Base-by-base conservation (phyloP, 441 rosid species). In the Jatropha multifida region DNA sequence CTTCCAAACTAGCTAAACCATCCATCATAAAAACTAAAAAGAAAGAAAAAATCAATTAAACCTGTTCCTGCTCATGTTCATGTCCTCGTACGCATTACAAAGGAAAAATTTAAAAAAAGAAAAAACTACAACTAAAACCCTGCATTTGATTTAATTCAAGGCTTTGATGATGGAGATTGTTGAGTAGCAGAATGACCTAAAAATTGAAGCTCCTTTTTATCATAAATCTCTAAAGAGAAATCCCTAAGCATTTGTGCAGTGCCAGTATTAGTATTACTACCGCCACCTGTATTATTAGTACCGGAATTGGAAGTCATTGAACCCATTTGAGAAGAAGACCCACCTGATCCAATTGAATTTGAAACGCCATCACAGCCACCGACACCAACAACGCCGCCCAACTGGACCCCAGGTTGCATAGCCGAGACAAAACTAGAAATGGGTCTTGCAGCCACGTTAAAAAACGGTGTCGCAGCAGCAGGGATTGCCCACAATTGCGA, bases 201-300 rank as follows among this genome's bases (percentile, higher is more conserved):
- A 75, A 87, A 92, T 74, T 85, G 94, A 74, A 87, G 89, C 82
- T 90, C 92, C 64, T 81, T 88, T 79, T 81, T 90, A 49, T 90
- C 97, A 74, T 78, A 77, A 78, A 89, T 85, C 86, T 85, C 89
- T 85, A 88, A 60, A 20, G 93, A 84, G 70, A 92, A 88, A 65
- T 86, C 94, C 68, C 85, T 85, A 5, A 86, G 82, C 87, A 82
- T 74, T 62, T 81, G 83, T 0, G 78, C 68, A 40, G 37, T 67
- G 20, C 42, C 73, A 4, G 40, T 63, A 23, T 65, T 54, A 44
- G 37, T 69, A 26, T 26, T 60, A 7, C 49, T 71, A 49, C 67
- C 77, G 54, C 75, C 69, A 38, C 69, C 65, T 8, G 68, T 61
- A 14, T 64, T 49, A 27, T 54, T 51, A 10, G 76, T 62, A 64